Conservation (phyloP, 139 green algal species). For the Closterium sp. region DNA sequence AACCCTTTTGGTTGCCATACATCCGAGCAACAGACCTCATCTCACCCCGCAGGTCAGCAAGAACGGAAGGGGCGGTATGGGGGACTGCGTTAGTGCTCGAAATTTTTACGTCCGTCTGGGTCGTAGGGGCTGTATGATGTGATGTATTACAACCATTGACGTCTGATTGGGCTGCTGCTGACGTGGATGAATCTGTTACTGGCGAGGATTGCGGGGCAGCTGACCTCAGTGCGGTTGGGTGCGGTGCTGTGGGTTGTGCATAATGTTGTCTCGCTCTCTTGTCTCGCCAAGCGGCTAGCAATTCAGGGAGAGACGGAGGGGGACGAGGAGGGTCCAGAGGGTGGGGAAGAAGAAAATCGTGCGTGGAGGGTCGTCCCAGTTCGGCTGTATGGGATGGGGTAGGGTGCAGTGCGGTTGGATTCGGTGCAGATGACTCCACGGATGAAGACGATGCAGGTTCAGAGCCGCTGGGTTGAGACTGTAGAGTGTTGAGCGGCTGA, state of each 20-base stretch:
- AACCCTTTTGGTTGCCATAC: neutral
- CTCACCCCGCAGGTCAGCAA: neutral
- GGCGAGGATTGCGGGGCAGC: neutral
- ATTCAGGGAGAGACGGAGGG: neutral
- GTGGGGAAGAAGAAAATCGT: neutral
- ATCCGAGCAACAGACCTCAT: neutral
- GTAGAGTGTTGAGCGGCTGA: neutral
- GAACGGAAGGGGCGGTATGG: neutral
- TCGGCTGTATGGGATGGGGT: neutral
- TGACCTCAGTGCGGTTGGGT: neutral
- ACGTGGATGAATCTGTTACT: no score
- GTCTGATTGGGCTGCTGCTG: no score
- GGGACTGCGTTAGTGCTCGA: no score
- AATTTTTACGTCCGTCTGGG: no score
- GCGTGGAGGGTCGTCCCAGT: neutral
- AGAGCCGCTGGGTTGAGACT: neutral
- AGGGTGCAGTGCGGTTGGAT: neutral
- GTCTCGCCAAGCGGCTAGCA: neutral
- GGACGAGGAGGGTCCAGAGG: no score
- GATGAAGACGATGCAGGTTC: neutral
- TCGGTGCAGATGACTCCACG: neutral
- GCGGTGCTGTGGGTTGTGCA: neutral
- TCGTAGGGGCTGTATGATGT: no score
- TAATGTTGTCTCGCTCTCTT: neutral
- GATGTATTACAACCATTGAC: no score